phyloP scores from a whole-genome alignment of 441 rosid genomes.

The Gossypium gossypioides region DNA sequence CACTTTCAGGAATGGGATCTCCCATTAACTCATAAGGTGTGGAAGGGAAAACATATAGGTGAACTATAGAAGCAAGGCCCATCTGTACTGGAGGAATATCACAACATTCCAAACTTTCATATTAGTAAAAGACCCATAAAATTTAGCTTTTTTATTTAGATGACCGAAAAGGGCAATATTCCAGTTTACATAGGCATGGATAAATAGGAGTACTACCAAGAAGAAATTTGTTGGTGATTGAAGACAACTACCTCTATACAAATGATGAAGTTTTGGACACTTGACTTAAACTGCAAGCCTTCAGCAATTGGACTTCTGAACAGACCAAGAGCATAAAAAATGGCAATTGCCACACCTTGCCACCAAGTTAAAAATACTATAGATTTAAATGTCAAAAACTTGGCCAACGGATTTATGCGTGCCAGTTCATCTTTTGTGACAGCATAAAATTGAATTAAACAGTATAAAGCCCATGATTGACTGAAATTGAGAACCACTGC shows the following conservation, averaged over 20 bases:
- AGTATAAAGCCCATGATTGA: conserved; percentile 97
- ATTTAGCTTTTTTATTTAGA: conserved; percentile 11
- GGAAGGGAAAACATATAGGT: conserved; percentile 90
- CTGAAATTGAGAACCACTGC: conserved; percentile 95
- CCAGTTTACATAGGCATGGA: neutral
- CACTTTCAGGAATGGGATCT: conserved; percentile 59
- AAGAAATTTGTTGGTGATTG: conserved; percentile 16
- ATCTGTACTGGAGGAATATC: conserved; percentile 79
- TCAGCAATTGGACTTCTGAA: conserved; percentile 79
- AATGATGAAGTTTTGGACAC: conserved; percentile 92
- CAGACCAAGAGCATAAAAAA: conserved; percentile 72
- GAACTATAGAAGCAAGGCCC: conserved; percentile 95
- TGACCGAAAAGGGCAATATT: neutral
- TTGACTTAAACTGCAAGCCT: conserved; percentile 76
- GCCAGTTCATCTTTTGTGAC: conserved; percentile 83
- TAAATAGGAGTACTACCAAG: conserved; percentile 1
- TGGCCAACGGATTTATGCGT: conserved; percentile 85
- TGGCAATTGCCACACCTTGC: conserved; percentile 98
- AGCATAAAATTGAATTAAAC: conserved; percentile 86
- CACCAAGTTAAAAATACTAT: conserved; percentile 98
- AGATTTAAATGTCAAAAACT: conserved; percentile 86
- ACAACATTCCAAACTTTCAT: conserved; percentile 27
- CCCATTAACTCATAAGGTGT: conserved; percentile 88
- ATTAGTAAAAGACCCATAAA: conserved; percentile 7
- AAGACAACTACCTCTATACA: conserved; percentile 84